A percentile compares a stretch with the other conserved stretches of the same genome.
These are phyloP conservation scores for Edaphochlamys debaryana DNA, from an alignment of 139 green algal species.

Conservation along the genomic window DNA sequence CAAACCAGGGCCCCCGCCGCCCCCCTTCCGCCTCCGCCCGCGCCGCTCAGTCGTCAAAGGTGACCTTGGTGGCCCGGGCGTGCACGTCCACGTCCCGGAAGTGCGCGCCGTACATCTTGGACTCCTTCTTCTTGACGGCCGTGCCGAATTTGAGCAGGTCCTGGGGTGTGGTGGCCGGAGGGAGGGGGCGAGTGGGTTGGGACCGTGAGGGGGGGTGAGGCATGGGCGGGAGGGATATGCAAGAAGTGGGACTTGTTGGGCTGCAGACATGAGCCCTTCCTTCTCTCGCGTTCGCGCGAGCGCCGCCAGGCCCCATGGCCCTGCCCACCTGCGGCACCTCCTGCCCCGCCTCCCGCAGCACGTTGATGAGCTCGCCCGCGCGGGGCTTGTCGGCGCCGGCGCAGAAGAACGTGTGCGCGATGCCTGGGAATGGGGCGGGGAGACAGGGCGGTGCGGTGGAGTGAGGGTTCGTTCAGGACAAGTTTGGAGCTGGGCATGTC, in stretches of 20 bases:
- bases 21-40: background rate
- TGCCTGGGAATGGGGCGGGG: constrained; percentile 53
- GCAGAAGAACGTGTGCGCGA: constrained; percentile 92
- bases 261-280: no score
- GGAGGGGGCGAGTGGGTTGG: no score
- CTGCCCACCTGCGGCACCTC: no score
- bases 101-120: constrained; percentile 91
- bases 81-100: constrained; percentile 94
- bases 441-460: background rate
- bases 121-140: constrained; percentile 96
- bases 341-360: constrained; percentile 91
- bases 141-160: constrained; percentile 93
- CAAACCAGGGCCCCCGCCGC: background rate
- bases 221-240: no score
- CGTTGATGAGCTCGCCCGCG: constrained; percentile 95
- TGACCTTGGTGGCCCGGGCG: constrained; percentile 90
- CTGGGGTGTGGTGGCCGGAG: no score
- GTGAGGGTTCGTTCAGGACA: no score
- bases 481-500: no score
- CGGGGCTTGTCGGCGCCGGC: constrained; percentile 77
- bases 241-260: no score
- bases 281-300: no score
- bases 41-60: constrained; percentile 78
- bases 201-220: no score
- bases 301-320: no score